Evolutionary conservation across 1,139 yeast genomes (phyloP).

Genomic region (Sugiyamaella sp.): DNA sequence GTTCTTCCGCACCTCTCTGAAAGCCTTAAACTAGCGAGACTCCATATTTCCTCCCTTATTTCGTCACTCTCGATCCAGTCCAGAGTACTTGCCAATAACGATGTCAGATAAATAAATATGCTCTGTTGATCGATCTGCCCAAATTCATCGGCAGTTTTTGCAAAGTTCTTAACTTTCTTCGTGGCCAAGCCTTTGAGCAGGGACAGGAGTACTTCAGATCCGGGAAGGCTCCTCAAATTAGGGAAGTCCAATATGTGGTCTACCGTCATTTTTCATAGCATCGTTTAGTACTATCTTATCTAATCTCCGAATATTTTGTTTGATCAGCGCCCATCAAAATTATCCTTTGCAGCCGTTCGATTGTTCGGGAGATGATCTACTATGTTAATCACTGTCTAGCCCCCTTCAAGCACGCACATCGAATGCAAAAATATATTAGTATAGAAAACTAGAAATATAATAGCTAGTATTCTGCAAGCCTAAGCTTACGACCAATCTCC

Average conservation of each 20-base stretch:
- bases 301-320: background rate
- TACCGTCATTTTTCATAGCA: constrained; percentile 10
- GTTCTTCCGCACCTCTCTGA: constrained; percentile 87
- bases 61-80: constrained; percentile 50
- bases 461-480: constrained; percentile 69
- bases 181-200: constrained; percentile 41
- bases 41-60: constrained; percentile 50
- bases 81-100: constrained; percentile 60
- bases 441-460: background rate
- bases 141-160: constrained; percentile 29
- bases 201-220: background rate
- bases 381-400: background rate
- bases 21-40: constrained; percentile 63
- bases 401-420: background rate
- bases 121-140: constrained; percentile 39
- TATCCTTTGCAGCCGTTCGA: background rate
- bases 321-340: background rate
- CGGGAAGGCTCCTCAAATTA: constrained; percentile 14
- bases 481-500: constrained; percentile 71
- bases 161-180: constrained; percentile 59
- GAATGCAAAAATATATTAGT: constrained; percentile 7
- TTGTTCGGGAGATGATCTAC: constrained; percentile 1
- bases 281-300: too few relatives aligned
- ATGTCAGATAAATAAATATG: constrained; percentile 64
- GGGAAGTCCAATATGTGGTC: constrained; percentile 22